Conservation (phyloP, 768 basidiomycete genomes). For the Phanerodontia chrysosporium region DNA sequence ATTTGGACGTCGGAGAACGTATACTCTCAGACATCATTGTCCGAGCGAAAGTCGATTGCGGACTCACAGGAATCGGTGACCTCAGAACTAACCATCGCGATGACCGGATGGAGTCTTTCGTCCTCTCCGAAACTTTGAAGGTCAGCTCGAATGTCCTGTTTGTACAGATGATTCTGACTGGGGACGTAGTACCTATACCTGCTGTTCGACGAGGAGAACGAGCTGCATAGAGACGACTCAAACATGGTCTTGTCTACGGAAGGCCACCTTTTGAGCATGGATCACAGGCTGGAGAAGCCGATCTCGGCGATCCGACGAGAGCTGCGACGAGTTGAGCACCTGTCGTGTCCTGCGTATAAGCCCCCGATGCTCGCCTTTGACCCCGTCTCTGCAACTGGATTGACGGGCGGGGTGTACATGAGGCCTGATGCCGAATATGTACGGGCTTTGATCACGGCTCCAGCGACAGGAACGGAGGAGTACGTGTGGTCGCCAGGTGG, state of each 20-base stretch:
- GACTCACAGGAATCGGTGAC: constrained; percentile 78
- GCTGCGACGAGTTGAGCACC: constrained; percentile 57
- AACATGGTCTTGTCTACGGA: constrained; percentile 95
- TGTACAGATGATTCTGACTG: no score
- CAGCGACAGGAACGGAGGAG: constrained; percentile 46
- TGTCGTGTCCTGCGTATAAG: constrained; percentile 72
- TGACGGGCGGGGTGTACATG: constrained; percentile 65
- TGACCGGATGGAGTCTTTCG: constrained; percentile 97
- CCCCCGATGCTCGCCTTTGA: constrained; percentile 37
- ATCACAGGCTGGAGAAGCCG: constrained; percentile 47
- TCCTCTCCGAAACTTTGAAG: constrained; percentile 90
- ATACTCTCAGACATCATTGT: constrained; percentile 70
- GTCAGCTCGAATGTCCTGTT: no score
- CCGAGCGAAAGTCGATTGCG: constrained; percentile 81
- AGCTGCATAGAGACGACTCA: constrained; percentile 68
- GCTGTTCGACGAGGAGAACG: constrained; percentile 84
- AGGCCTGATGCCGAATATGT: constrained; percentile 81
- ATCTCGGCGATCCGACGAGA: constrained; percentile 56
- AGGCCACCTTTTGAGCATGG: constrained; percentile 81
- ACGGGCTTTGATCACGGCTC: constrained; percentile 58
- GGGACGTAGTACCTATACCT: constrained; percentile 79
- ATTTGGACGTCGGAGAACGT: constrained; percentile 86
- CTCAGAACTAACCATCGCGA: constrained; percentile 74
- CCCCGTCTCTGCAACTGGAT: constrained; percentile 34
- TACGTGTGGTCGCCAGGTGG: constrained; percentile 63